Base-by-base conservation (phyloP, 1,139 yeast species). In the Diutina neorugosa region DNA sequence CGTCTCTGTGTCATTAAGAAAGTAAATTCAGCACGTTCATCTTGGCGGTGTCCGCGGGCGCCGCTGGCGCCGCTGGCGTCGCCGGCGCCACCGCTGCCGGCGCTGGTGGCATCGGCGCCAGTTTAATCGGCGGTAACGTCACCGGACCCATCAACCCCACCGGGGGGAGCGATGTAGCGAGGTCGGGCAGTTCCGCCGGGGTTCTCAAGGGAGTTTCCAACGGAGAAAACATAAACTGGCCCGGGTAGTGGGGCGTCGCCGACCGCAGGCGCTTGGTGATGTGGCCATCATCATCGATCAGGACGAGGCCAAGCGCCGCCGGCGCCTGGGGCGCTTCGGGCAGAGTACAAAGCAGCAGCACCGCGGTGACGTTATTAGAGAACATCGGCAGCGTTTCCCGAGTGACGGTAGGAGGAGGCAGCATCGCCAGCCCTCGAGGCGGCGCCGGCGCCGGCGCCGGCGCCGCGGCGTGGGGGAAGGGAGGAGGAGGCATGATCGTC, bases 171-270 rank as follows among this genome's bases (percentile, higher is more conserved):
- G 19, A n/a, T 8, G 43, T n/a, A 9, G 14, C 23, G 18, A 16
- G 23, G 7, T 25, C 50, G 14, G 78, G 78, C 41, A 76, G 69
- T 53, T 73, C 76, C 27, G 67, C 63, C n/a, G 78, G 78, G 0
- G 78, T 73, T 55, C 70, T 74, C 42, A 69, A 60, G 9, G 76
- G 76, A 2, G 76, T 71, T 19, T 70, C 74, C 53, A 62, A 63
- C 3, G 76, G 76, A 12, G 72, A 63, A 21, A 63, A 61, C 48
- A 59, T 58, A 55, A 63, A 64, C 21, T 19, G 53, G 25, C 50
- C 37, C 21, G 23, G 25, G 19, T 46, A 27, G 23, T 46, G 50
- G 18, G 50, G 50, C 19, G 37, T 46, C 34, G 50, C 16, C 21
- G 50, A 34, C 6, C 40, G 31, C 50, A 46, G 50, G 9, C 40